phyloP scores from a whole-genome alignment of 2,329 filamentous ascomycete species.

The Pseudodiploospora longispora region DNA sequence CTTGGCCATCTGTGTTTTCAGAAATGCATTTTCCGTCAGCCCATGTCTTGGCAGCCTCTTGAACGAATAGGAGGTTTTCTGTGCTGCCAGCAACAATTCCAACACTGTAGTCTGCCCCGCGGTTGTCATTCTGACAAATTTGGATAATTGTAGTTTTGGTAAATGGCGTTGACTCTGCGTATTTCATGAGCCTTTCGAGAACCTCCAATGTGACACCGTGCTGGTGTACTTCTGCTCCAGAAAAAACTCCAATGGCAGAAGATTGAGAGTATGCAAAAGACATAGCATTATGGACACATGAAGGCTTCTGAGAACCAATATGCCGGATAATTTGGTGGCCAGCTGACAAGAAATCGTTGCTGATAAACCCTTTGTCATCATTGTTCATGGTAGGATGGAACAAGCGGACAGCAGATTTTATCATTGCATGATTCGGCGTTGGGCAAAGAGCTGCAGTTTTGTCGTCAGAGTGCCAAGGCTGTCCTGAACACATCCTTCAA shows the following conservation, averaged over 20 bases:
- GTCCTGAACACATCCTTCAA: no score
- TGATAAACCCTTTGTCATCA: neutral
- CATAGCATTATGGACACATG: conserved; percentile 6
- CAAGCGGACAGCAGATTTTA: conserved; percentile 3
- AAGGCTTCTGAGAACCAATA: conserved; percentile 1
- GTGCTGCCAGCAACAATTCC: conserved; percentile 19
- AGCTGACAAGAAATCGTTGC: no score
- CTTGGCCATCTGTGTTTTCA: conserved; percentile 1
- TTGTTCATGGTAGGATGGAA: neutral
- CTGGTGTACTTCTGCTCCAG: conserved; percentile 13
- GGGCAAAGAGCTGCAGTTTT: conserved; percentile 7
- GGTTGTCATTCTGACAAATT: conserved; percentile 16
- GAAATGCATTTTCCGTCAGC: conserved; percentile 13
- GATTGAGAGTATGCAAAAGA: conserved; percentile 8
- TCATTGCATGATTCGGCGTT: conserved; percentile 9
- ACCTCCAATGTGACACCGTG: conserved; percentile 10
- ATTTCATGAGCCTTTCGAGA: conserved; percentile 8
- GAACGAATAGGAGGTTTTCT: conserved; percentile 17
- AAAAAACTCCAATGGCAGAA: conserved; percentile 12
- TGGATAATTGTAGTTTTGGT: conserved; percentile 17
- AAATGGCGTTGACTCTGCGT: conserved; percentile 5
- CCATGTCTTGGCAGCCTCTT: conserved; percentile 14
- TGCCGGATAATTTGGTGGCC: conserved; percentile 4
- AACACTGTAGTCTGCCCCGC: conserved; percentile 18
- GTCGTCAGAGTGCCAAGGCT: neutral